phyloP scores from a whole-genome alignment of 1,284 basidiomycete genomes.

The Puccinia hordei region DNA sequence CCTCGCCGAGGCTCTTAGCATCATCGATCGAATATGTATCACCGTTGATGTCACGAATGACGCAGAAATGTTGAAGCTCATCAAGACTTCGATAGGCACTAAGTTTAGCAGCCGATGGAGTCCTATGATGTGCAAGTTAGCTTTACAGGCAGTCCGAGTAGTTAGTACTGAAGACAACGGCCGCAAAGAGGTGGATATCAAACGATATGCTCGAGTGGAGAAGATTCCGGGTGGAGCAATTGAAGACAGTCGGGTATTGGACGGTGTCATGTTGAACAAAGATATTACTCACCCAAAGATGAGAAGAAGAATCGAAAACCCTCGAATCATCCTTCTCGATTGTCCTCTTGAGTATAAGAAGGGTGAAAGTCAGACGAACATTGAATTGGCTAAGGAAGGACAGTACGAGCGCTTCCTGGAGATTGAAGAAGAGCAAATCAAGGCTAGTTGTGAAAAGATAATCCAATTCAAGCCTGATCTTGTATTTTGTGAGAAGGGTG shows the following conservation, averaged over 20 bases:
- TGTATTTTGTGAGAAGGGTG: slow-evolving; percentile 95
- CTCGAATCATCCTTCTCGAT: slow-evolving; percentile 85
- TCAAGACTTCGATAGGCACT: slow-evolving; percentile 99
- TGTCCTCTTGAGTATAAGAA: slow-evolving; percentile 99
- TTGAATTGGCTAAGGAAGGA: slow-evolving; percentile 90
- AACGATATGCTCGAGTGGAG: slow-evolving; percentile 95
- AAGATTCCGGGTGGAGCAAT: slow-evolving; percentile 97
- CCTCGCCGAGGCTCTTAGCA: slow-evolving; percentile 82
- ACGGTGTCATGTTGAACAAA: slow-evolving; percentile 97
- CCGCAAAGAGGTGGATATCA: slow-evolving; percentile 91
- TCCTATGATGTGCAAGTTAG: slow-evolving; percentile 94
- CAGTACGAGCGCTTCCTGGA: slow-evolving; percentile 92
- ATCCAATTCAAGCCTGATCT: slow-evolving; percentile 93
- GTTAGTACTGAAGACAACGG: slow-evolving; percentile 67
- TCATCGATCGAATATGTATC: slow-evolving; percentile 81
- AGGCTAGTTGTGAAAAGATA: slow-evolving; percentile 80
- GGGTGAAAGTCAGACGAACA: slow-evolving; percentile 97
- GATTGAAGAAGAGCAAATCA: slow-evolving; percentile 97
- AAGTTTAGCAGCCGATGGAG: slow-evolving; percentile 97
- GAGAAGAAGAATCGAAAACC: slow-evolving; percentile 86
- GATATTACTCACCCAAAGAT: slow-evolving; percentile 98
- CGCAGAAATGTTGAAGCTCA: slow-evolving; percentile 88
- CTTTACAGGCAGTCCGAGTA: slow-evolving; percentile 85
- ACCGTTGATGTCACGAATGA: slow-evolving; percentile 87
- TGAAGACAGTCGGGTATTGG: slow-evolving; percentile 83